phyloP scores from a whole-genome alignment of 2,329 filamentous ascomycete species.

The Talaromyces verruculosus region DNA sequence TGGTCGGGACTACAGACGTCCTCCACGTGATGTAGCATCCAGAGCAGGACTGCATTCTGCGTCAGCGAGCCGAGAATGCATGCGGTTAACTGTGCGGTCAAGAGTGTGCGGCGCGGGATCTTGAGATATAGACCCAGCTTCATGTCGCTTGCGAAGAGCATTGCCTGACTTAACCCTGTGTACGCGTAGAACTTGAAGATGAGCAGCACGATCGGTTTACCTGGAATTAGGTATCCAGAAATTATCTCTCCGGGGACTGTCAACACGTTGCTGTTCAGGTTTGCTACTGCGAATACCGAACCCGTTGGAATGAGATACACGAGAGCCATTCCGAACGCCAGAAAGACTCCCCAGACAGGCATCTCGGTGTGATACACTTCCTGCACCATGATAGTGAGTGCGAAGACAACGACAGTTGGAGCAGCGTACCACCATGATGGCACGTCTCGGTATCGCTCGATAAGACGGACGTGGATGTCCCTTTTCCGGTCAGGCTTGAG shows the following conservation, averaged over 20 bases:
- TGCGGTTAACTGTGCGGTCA: constrained; percentile 50
- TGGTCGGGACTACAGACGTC: constrained; percentile 43
- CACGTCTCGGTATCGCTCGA: constrained; percentile 36
- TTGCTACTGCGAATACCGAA: constrained; percentile 44
- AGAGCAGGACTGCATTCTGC: constrained; percentile 40
- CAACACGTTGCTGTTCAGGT: constrained; percentile 42
- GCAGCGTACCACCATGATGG: constrained; percentile 43
- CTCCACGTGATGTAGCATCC: constrained; percentile 36
- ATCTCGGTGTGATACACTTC: constrained; percentile 36
- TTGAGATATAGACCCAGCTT: constrained; percentile 55
- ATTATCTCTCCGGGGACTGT: constrained; percentile 46
- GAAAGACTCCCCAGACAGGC: constrained; percentile 42
- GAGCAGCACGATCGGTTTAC: constrained; percentile 45
- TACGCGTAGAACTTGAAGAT: constrained; percentile 59
- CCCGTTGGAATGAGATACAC: constrained; percentile 45
- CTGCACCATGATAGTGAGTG: constrained; percentile 32
- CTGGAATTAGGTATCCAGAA: constrained; percentile 43
- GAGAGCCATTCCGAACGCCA: constrained; percentile 40
- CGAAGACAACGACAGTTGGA: constrained; percentile 39
- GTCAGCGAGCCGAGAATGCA: constrained; percentile 48
- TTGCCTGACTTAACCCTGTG: constrained; percentile 54
- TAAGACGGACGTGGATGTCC: constrained; percentile 42
- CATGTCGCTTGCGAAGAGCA: constrained; percentile 51
- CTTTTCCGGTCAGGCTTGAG: constrained; percentile 30
- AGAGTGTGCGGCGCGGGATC: constrained; percentile 48